Evolutionary conservation across 2,329 filamentous ascomycete genomes (phyloP).

Genomic region (Ophiosphaerella narmari): DNA sequence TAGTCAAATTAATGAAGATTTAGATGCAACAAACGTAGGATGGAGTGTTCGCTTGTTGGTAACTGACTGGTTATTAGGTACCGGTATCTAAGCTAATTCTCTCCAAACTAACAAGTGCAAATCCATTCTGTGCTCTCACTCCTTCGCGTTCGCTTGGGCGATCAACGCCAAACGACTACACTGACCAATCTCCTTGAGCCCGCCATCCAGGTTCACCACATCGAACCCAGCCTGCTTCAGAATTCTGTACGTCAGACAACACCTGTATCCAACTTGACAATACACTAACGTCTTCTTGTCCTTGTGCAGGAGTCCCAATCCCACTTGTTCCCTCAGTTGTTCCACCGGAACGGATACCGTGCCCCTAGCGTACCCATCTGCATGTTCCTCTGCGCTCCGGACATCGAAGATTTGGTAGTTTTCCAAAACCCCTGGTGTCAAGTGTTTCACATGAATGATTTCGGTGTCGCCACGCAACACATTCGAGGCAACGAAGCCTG

Average conservation of each 20-base stretch:
- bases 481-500: conserved; percentile 30
- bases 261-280: conserved; percentile 23
- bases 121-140: too few relatives aligned
- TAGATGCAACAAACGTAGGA: too few relatives aligned
- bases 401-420: conserved; percentile 11
- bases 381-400: conserved; percentile 1
- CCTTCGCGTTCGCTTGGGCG: not conserved
- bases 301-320: conserved; percentile 17
- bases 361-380: not conserved
- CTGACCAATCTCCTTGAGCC: not conserved
- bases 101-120: too few relatives aligned
- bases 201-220: conserved; percentile 5
- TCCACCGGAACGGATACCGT: conserved; percentile 6
- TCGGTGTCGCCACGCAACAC: conserved; percentile 26
- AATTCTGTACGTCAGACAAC: conserved; percentile 12
- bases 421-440: conserved; percentile 1
- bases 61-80: too few relatives aligned
- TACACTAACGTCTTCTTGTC: conserved; percentile 18
- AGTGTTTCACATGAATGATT: conserved; percentile 23
- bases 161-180: not conserved
- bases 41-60: too few relatives aligned
- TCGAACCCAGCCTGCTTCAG: conserved; percentile 10
- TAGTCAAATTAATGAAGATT: too few relatives aligned
- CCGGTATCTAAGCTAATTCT: too few relatives aligned
- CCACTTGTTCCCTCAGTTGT: conserved; percentile 1